A percentile compares a stretch with the other conserved stretches of the same genome.
Conservation (phyloP, 345 rosid species). For the Bruguiera gymnorhiza region DNA sequence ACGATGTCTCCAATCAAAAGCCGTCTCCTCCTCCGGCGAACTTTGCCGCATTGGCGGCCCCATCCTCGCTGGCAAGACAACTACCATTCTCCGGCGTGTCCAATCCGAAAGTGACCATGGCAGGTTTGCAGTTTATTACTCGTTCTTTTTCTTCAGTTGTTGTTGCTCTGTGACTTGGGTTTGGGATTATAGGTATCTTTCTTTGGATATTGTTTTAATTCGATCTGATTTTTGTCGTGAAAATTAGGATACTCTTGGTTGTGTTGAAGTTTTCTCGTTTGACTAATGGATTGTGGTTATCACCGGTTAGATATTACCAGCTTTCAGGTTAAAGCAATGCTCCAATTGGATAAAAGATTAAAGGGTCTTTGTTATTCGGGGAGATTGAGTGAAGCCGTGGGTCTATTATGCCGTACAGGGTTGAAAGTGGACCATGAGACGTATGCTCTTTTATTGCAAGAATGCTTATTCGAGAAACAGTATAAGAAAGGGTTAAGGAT, state of each 20-base stretch:
- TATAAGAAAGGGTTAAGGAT: constrained; percentile 50
- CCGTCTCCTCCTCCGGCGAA: constrained; percentile 39
- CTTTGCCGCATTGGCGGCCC: constrained; percentile 74
- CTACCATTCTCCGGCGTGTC: constrained; percentile 62
- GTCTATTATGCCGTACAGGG: constrained; percentile 47
- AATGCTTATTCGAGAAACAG: constrained; percentile 52
- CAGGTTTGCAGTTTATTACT: constrained; percentile 42
- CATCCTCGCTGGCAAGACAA: constrained; percentile 70
- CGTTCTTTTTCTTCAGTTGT: background rate
- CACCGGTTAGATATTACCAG: constrained; percentile 43
- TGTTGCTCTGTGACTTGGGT: background rate
- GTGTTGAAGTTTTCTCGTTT: too few species aligned
- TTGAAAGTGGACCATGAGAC: constrained; percentile 36
- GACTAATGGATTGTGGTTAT: constrained; percentile 5
- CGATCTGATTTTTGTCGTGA: too few species aligned
- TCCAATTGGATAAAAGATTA: constrained; percentile 46
- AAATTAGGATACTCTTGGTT: too few species aligned
- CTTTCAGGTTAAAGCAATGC: constrained; percentile 61
- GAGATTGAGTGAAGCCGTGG: constrained; percentile 65
- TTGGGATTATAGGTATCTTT: background rate
- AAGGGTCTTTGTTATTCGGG: constrained; percentile 59
- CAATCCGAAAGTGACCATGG: constrained; percentile 45
- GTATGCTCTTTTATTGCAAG: constrained; percentile 62
- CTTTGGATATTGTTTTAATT: background rate
- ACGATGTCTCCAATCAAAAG: constrained; percentile 27